phyloP scores from a whole-genome alignment of 1,284 basidiomycete genomes.

The Malassezia yamatoensis region DNA sequence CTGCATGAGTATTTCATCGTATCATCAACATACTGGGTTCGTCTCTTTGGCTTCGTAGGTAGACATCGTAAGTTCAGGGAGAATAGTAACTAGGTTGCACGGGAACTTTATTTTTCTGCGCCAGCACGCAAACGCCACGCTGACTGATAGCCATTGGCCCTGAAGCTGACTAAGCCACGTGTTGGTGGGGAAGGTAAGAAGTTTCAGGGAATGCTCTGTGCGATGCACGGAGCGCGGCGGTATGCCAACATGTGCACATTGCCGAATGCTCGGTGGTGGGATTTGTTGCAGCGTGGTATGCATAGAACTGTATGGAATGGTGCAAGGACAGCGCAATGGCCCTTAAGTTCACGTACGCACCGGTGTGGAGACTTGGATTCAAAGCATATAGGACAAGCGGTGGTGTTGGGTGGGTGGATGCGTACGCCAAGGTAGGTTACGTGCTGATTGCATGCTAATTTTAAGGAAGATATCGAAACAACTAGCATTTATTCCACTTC shows the following conservation, averaged over 20 bases:
- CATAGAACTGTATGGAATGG: neutral
- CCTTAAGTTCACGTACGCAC: slow-evolving; percentile 54
- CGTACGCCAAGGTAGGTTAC: slow-evolving; percentile 53
- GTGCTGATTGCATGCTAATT: too few relatives aligned
- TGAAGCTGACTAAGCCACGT: too few relatives aligned
- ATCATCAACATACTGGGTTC: neutral
- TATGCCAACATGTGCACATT: too few relatives aligned
- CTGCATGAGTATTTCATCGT: neutral
- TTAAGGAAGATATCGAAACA: slow-evolving; percentile 56
- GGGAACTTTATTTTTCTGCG: neutral
- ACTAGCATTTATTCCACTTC: slow-evolving; percentile 68
- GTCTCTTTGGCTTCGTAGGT: neutral
- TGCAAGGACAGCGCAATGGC: slow-evolving; percentile 54
- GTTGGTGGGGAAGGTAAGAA: too few relatives aligned
- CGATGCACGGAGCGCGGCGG: too few relatives aligned
- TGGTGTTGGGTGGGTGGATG: slow-evolving; percentile 68
- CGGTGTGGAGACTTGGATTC: slow-evolving; percentile 57
- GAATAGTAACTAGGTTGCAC: neutral
- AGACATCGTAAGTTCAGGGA: neutral
- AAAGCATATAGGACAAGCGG: slow-evolving; percentile 55
- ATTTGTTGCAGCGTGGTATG: too few relatives aligned
- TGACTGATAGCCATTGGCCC: neutral
- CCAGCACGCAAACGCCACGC: neutral
- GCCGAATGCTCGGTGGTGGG: too few relatives aligned
- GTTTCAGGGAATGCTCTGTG: too few relatives aligned